A percentile compares a stretch with the other conserved stretches of the same genome.
Conservation (phyloP, 2,329 filamentous ascomycete species). For the Exophiala oligosperma region DNA sequence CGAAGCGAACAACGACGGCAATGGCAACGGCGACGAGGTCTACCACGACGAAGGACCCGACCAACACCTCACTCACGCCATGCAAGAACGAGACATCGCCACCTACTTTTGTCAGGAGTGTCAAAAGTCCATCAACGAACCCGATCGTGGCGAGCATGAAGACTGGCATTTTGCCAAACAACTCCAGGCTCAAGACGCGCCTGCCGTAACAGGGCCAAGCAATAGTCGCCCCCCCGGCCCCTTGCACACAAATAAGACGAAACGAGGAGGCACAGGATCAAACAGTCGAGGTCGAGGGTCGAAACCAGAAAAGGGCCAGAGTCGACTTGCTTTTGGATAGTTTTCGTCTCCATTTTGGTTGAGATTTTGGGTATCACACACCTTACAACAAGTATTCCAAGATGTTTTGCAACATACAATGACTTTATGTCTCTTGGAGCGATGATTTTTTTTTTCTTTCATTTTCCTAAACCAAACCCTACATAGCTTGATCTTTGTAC, state of each 20-base stretch:
- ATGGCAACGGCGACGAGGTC: conserved; percentile 18
- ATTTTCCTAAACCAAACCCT: background rate
- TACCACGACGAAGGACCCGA: background rate
- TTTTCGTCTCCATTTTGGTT: background rate
- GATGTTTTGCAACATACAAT: too few relatives aligned
- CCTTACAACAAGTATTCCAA: too few relatives aligned
- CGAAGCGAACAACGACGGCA: conserved; percentile 19
- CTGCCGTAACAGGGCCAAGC: conserved; percentile 28
- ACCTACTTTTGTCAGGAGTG: conserved; percentile 65
- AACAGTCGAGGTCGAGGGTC: conserved; percentile 18
- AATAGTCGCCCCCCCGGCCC: conserved; percentile 26
- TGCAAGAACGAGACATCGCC: conserved; percentile 18
- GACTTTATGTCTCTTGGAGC: too few relatives aligned
- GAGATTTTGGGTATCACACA: too few relatives aligned
- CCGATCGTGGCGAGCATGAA: conserved; percentile 71
- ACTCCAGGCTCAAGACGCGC: conserved; percentile 67
- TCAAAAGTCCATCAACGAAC: conserved; percentile 57
- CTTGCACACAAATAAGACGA: conserved; percentile 9
- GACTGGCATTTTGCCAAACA: conserved; percentile 96
- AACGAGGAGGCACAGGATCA: conserved; percentile 17
- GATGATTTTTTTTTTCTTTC: too few relatives aligned
- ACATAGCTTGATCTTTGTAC: conserved; percentile 50
- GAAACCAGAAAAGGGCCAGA: conserved; percentile 28
- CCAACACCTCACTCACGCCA: background rate
- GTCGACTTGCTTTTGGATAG: conserved; percentile 29